Evolutionary conservation across 768 basidiomycete genomes (phyloP).

Genomic region (Boletales sp.): DNA sequence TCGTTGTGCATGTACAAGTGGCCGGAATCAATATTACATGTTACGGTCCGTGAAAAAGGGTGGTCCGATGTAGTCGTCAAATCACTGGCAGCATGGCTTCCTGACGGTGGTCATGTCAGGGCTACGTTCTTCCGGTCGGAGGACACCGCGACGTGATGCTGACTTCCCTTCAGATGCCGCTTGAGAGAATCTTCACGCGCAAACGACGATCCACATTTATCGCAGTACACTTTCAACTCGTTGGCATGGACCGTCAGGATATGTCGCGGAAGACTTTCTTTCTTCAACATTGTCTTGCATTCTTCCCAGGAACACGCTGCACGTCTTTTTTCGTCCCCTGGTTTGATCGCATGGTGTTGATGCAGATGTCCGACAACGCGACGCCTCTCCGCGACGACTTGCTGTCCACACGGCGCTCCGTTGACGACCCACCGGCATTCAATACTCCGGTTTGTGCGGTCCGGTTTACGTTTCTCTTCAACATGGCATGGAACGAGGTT

Average conservation of each 20-base stretch:
- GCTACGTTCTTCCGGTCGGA: neutral
- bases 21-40: too few species aligned
- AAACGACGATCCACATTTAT: conserved; percentile 17
- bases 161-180: conserved; percentile 19
- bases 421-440: conserved; percentile 13
- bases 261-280: conserved; percentile 28
- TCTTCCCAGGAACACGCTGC: conserved; percentile 17
- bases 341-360: conserved; percentile 4
- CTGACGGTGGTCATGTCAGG: neutral
- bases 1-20: too few species aligned
- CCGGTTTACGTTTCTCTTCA: neutral
- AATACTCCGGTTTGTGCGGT: neutral
- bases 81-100: neutral
- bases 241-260: conserved; percentile 25
- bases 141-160: conserved; percentile 4
- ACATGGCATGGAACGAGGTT: too few species aligned
- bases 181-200: conserved; percentile 29
- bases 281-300: conserved; percentile 21
- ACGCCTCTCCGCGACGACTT: conserved; percentile 9
- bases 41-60: too few species aligned
- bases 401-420: conserved; percentile 1
- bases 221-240: conserved; percentile 9
- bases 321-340: conserved; percentile 15
- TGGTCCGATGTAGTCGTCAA: too few species aligned
- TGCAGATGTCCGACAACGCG: conserved; percentile 18